Evolutionary conservation across 129 eudicot species (phyloP).

Genomic region (Flaveria robusta): DNA sequence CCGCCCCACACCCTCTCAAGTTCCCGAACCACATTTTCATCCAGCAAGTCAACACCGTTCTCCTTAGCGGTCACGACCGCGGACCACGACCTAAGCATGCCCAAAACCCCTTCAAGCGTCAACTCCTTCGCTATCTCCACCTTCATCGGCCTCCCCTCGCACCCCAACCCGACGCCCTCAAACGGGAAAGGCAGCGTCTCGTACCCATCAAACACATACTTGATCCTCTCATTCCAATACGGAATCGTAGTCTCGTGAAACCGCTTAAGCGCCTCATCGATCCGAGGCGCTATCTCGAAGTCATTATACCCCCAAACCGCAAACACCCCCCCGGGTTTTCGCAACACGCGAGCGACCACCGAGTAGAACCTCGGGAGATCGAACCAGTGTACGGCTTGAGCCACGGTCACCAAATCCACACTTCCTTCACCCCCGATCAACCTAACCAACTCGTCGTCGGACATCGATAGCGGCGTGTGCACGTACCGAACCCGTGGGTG

Average conservation of each 20-base stretch:
- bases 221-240: slow-evolving; percentile 45
- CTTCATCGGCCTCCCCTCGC: slow-evolving; percentile 41
- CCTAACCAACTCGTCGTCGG: slow-evolving; percentile 38
- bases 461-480: slow-evolving; percentile 48
- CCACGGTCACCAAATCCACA: slow-evolving; percentile 57
- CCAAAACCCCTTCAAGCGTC: slow-evolving; percentile 44
- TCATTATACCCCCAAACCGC: slow-evolving; percentile 63
- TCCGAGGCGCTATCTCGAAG: slow-evolving; percentile 38
- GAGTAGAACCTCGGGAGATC: slow-evolving; percentile 60
- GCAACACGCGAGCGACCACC: slow-evolving; percentile 35
- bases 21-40: slow-evolving; percentile 43
- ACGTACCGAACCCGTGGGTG: slow-evolving; percentile 48
- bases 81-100: slow-evolving; percentile 52
- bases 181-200: slow-evolving; percentile 50
- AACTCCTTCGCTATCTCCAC: slow-evolving; percentile 44
- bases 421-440: slow-evolving; percentile 42
- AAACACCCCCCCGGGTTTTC: slow-evolving; percentile 49
- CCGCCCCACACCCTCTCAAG: slow-evolving; percentile 61
- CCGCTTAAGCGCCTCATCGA: slow-evolving; percentile 42
- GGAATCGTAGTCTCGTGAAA: slow-evolving; percentile 45
- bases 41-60: slow-evolving; percentile 54
- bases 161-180: slow-evolving; percentile 46
- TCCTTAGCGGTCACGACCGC: slow-evolving; percentile 55
- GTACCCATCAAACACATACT: slow-evolving; percentile 44
- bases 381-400: slow-evolving; percentile 74